Base-by-base conservation (phyloP, 2,329 filamentous ascomycete genomes). In the Penicillium sp. region DNA sequence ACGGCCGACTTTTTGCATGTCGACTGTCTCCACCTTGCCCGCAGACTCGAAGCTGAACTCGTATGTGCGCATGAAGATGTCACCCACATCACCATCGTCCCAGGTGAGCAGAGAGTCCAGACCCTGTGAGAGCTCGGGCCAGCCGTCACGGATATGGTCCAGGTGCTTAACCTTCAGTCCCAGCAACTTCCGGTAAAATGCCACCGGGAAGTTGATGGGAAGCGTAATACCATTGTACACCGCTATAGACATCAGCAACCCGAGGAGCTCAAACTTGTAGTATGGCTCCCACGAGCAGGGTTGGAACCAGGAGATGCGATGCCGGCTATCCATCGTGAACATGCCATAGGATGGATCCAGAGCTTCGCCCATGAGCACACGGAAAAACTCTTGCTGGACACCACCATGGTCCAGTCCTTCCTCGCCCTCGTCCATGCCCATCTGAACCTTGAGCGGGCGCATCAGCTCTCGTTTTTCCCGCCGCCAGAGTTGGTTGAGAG, bases 321-420 rank as follows among this genome's bases (percentile, higher is more conserved):
- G 95, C 56, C 87, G 81, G 0, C 85, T 77, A 67, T 98, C 92
- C 35, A 91, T 84, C 0, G 88, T 89, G 73, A 98, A 98, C 79
- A 79, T 80, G 76, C 86, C 92, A 69, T 90, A 91, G 45, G 88
- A 84, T 4, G 91, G 89, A 67, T 91, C 83, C 48, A 98, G 83
- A 3, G 90, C 90, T 70, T 96, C 89, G 0, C 86, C 86, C 67
- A 97, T 88, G 17, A 91, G 87, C 31, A 97, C 78, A 15, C 92
- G 87, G 78, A 99, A 98, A 73, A 96, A 98, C 64, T 99, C 95
- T 73, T 96, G 93, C 68, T 97, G 94, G 1, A 99, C 93, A 63
- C 95, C 95, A 45, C 95, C 95, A 51, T 94, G 92, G 74, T 99
- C 95, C 37, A 96, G 86, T 0, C 95, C 95, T 73, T 96, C 88